Evolutionary conservation across 345 rosid genomes (phyloP), one percentile per base, ranked within the genome.

Genomic region (Salix brachista): DNA sequence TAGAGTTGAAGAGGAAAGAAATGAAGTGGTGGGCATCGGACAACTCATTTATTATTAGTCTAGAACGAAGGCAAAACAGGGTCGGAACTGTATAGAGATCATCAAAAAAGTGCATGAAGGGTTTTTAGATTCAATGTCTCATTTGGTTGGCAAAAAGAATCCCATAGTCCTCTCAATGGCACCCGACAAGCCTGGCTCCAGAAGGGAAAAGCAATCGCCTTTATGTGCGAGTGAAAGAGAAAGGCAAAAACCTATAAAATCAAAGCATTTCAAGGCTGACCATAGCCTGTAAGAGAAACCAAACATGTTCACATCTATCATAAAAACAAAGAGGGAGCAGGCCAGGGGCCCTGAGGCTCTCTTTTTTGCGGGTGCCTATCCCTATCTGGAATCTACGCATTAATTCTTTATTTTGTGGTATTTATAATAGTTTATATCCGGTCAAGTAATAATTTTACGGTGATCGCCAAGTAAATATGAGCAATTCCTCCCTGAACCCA

Each of bases 131-230:
- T 67, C 44, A 67, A 37, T 67, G 70, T 23, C 48, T 18, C 41
- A 8, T 67, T 41, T 67, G 32, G 25, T 46, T 46, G 37, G 73
- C 39, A 70, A 70, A 70, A 48, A 48, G 72, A 69, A 44, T 69
- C 72, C 32, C 72, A 16, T 26, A 69, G 48, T 44, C 58, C 36
- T 25, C 37, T 32, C 17, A 7, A 58, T 1, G 36, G 52, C 28
- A 25, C 34, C 72, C 37, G 72, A 69, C 54, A 70, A 46, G 21
- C 32, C 34, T 44, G 73, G 14, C 39, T 70, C 54, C 72, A n/a
- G 48, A 69, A 69, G 10, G 28, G 39, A 28, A 69, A 69, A 42
- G 32, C 28, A 23, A n/a, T 39, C 72, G 1, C 30, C 58, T 69
- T 69, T 69, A 26, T 46, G 3, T 26, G 8, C 11, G 71, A 14